These are phyloP conservation scores for Penicillium taxi DNA, from an alignment of 495 filamentous ascomycete genomes.

Conservation along the genomic window DNA sequence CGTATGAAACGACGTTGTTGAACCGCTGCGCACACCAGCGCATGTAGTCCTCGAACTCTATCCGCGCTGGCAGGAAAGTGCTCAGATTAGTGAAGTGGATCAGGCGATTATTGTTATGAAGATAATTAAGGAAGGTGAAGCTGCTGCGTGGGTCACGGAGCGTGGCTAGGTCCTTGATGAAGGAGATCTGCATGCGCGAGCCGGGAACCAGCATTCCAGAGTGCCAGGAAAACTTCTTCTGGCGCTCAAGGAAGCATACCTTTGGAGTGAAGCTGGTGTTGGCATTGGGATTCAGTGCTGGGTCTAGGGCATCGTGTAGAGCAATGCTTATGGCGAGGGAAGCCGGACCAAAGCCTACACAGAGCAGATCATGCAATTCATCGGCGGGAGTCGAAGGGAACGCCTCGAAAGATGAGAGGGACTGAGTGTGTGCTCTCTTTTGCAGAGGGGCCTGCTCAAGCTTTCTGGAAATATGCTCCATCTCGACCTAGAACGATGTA, in stretches of 20 bases:
- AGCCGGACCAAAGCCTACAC: slow-evolving; percentile 89
- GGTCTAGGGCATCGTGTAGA: slow-evolving; percentile 60
- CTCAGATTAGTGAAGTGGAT: slow-evolving; percentile 83
- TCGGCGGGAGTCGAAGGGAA: slow-evolving; percentile 35
- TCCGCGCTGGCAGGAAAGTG: slow-evolving; percentile 77
- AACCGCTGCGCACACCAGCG: slow-evolving; percentile 84
- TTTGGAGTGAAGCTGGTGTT: slow-evolving; percentile 44
- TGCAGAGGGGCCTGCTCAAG: slow-evolving; percentile 14
- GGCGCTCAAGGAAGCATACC: slow-evolving; percentile 78
- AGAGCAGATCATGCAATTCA: slow-evolving; percentile 71
- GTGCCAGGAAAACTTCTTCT: slow-evolving; percentile 82
- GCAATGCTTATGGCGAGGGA: slow-evolving; percentile 90
- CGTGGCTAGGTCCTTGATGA: slow-evolving; percentile 92
- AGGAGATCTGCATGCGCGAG: slow-evolving; percentile 95
- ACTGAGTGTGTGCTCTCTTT: slow-evolving; percentile 11
- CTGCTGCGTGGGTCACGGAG: slow-evolving; percentile 77
- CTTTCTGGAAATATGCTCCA: slow-evolving; percentile 20
- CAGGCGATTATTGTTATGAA: slow-evolving; percentile 68
- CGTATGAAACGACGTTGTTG: slow-evolving; percentile 67
- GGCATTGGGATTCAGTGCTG: slow-evolving; percentile 23
- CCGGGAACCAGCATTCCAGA: slow-evolving; percentile 90
- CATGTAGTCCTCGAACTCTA: slow-evolving; percentile 94
- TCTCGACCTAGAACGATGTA: too few species aligned
- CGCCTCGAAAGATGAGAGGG: slow-evolving; percentile 9
- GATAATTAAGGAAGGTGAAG: slow-evolving; percentile 95